These are phyloP conservation scores for Geranium incanum DNA, from an alignment of 441 rosid species.

Conservation along the genomic window DNA sequence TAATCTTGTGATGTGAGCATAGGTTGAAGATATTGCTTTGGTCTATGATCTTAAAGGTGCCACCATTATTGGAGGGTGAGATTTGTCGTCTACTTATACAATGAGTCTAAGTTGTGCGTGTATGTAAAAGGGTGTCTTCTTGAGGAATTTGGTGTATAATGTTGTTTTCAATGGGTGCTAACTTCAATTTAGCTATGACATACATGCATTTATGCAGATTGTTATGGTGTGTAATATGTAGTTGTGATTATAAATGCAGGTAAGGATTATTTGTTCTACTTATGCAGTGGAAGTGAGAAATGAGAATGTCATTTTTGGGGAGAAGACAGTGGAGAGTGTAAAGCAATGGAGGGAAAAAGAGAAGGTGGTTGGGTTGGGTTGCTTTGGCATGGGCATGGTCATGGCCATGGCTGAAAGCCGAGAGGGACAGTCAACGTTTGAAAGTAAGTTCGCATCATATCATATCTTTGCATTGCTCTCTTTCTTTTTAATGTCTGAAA, in stretches of 20 bases:
- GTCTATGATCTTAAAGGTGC: neutral
- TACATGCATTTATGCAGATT: too few species aligned
- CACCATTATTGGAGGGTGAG: neutral
- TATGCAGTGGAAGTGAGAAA: neutral
- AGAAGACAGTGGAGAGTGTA: neutral
- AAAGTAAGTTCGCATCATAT: neutral
- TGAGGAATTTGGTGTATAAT: neutral
- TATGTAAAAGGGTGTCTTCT: neutral
- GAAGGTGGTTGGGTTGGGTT: neutral
- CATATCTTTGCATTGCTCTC: neutral
- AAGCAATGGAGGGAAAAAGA: neutral
- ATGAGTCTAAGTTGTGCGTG: neutral
- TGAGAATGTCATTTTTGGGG: too few species aligned
- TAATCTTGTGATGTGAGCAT: neutral
- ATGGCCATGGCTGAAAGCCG: neutral
- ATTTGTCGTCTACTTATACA: neutral
- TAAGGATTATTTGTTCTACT: too few species aligned
- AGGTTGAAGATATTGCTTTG: neutral
- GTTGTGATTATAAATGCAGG: too few species aligned
- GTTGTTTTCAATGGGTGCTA: too few species aligned
- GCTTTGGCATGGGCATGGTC: neutral
- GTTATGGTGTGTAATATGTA: too few species aligned
- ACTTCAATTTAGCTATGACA: too few species aligned
- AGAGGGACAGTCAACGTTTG: slow-evolving; percentile 1
- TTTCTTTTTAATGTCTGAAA: neutral